These are phyloP conservation scores for Aureobasidium uvarum DNA, from an alignment of 2,329 filamentous ascomycete species.

Conservation along the genomic window DNA sequence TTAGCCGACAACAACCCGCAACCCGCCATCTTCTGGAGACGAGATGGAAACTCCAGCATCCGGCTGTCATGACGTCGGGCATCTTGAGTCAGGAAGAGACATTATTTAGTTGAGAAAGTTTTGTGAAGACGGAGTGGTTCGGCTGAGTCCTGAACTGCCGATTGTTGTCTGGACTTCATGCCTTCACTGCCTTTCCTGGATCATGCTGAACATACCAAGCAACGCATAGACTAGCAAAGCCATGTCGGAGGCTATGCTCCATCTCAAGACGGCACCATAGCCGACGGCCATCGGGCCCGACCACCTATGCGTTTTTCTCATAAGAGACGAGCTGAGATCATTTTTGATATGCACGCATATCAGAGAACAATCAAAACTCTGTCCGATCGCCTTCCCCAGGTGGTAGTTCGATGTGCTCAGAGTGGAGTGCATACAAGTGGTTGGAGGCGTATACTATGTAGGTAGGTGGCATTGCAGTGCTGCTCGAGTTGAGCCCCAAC, in stretches of 20 bases:
- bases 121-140: neutral
- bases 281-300: neutral
- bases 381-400: neutral
- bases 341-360: neutral
- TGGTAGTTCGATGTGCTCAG: neutral
- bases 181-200: no score
- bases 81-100: neutral
- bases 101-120: no score
- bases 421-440: neutral
- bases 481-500: no score
- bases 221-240: no score
- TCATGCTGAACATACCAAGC: neutral
- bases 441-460: neutral
- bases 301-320: no score
- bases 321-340: neutral
- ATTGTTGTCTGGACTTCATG: neutral
- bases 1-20: constrained; percentile 7
- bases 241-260: neutral
- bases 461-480: neutral
- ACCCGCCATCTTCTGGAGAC: neutral
- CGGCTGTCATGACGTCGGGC: constrained; percentile 4
- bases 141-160: neutral
- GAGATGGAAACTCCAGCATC: neutral
- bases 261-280: neutral
- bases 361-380: neutral